phyloP scores from a whole-genome alignment of 2,329 filamentous ascomycete species.

The Fusarium scirpi region DNA sequence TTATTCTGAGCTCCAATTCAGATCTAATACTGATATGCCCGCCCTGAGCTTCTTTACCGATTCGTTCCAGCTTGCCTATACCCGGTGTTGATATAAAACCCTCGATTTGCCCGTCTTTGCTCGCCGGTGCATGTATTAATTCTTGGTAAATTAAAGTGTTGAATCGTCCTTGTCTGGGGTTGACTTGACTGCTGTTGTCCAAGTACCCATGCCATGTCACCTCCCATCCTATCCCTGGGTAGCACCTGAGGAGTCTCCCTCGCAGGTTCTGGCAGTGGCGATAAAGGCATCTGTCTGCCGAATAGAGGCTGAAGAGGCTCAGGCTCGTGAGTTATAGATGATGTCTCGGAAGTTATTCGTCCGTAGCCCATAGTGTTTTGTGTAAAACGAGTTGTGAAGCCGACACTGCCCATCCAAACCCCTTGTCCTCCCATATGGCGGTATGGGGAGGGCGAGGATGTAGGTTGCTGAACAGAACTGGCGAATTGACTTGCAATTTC shows the following conservation, averaged over 20 bases:
- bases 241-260: not conserved
- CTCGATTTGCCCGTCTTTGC: not conserved
- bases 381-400: constrained; percentile 32
- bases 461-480: not conserved
- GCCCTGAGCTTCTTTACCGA: not conserved
- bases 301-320: constrained; percentile 40
- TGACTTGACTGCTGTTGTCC: not conserved
- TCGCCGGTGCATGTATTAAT: not conserved
- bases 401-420: constrained; percentile 38
- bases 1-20: not conserved
- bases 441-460: constrained; percentile 4
- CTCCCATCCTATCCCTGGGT: not conserved
- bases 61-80: not conserved
- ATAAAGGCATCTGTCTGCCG: not conserved
- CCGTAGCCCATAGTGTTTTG: constrained; percentile 23
- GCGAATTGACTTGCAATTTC: rapidly evolving
- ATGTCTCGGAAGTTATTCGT: not conserved
- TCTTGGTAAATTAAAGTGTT: not conserved
- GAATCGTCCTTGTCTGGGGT: not conserved
- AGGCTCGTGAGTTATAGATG: constrained; percentile 4
- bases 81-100: not conserved
- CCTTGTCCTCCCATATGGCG: not conserved
- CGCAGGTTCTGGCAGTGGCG: not conserved
- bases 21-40: not conserved
- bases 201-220: not conserved